phyloP scores from a whole-genome alignment of 805 yeast genomes.

The Brettanomyces nanus region DNA sequence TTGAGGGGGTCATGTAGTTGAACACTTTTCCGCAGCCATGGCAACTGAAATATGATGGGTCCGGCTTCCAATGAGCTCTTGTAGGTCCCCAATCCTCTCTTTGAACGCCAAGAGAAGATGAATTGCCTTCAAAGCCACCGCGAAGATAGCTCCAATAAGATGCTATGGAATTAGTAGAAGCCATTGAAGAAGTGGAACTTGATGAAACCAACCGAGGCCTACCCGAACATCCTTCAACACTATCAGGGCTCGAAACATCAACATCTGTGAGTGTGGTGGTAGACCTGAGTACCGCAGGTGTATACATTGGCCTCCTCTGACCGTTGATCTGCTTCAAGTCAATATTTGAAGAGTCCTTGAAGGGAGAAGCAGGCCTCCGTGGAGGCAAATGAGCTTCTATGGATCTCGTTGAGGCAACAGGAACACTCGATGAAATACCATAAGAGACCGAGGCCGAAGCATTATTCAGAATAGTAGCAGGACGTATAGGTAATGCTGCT shows the following conservation, averaged over 20 bases:
- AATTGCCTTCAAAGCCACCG: constrained; percentile 3
- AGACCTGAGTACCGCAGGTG: constrained; percentile 77
- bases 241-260: constrained; percentile 7
- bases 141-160: constrained; percentile 21
- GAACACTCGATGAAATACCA: not conserved
- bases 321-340: constrained; percentile 63
- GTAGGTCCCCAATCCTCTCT: constrained; percentile 33
- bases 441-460: too few species aligned
- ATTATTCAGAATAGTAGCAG: constrained; percentile 1
- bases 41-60: constrained; percentile 56
- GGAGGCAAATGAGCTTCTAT: too few species aligned
- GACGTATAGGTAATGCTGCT: not conserved
- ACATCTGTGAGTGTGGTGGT: constrained; percentile 8
- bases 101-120: not conserved
- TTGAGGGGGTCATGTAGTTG: constrained; percentile 65
- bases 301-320: constrained; percentile 78
- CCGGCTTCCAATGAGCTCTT: constrained; percentile 67
- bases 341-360: constrained; percentile 21
- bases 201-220: constrained; percentile 13
- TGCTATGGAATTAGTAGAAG: constrained; percentile 18
- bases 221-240: not conserved
- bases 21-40: constrained; percentile 59
- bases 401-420: too few species aligned
- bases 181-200: constrained; percentile 17
- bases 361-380: constrained; percentile 20